Evolutionary conservation across 2,329 filamentous ascomycete species (phyloP).

Genomic region (Apiospora malaysiana): DNA sequence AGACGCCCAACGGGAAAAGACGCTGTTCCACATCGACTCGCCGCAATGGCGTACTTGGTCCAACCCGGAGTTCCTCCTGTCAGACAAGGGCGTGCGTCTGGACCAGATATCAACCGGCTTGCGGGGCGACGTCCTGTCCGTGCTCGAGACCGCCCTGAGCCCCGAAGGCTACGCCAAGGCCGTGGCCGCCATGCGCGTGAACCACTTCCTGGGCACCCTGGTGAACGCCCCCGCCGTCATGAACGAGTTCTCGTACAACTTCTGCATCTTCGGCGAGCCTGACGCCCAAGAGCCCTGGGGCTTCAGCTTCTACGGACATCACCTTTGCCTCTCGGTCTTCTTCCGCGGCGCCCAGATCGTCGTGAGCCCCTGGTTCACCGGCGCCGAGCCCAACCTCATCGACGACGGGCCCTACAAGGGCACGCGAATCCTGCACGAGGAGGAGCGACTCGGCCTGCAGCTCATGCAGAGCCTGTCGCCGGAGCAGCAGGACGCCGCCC

Average conservation of each 20-base stretch:
- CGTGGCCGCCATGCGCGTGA: slow-evolving; percentile 72
- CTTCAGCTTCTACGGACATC: slow-evolving; percentile 78
- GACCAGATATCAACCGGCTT: slow-evolving; percentile 59
- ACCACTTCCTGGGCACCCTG: slow-evolving; percentile 75
- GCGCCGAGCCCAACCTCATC: slow-evolving; percentile 79
- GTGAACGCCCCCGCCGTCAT: slow-evolving; percentile 66
- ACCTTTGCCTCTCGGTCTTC: slow-evolving; percentile 76
- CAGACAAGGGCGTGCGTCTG: slow-evolving; percentile 71
- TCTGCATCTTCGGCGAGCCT: slow-evolving; percentile 71
- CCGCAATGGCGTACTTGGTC: slow-evolving; percentile 74
- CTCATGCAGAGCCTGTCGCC: slow-evolving; percentile 69
- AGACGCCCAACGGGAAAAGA: slow-evolving; percentile 52
- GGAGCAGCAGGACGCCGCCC: slow-evolving; percentile 55
- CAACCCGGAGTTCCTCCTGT: slow-evolving; percentile 76
- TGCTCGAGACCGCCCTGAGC: slow-evolving; percentile 66
- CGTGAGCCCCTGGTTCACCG: slow-evolving; percentile 77
- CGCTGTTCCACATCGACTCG: slow-evolving; percentile 69
- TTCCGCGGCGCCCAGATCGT: slow-evolving; percentile 69
- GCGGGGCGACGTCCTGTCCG: slow-evolving; percentile 55
- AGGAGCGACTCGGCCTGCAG: slow-evolving; percentile 68
- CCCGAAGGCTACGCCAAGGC: slow-evolving; percentile 76
- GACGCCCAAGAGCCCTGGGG: slow-evolving; percentile 68
- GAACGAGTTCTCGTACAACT: slow-evolving; percentile 80
- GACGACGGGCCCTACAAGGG: slow-evolving; percentile 68
- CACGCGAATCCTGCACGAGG: slow-evolving; percentile 68